Evolutionary conservation across 768 basidiomycete species (phyloP), one percentile per base, ranked within the genome.

Genomic region (Mycena sanguinolenta): DNA sequence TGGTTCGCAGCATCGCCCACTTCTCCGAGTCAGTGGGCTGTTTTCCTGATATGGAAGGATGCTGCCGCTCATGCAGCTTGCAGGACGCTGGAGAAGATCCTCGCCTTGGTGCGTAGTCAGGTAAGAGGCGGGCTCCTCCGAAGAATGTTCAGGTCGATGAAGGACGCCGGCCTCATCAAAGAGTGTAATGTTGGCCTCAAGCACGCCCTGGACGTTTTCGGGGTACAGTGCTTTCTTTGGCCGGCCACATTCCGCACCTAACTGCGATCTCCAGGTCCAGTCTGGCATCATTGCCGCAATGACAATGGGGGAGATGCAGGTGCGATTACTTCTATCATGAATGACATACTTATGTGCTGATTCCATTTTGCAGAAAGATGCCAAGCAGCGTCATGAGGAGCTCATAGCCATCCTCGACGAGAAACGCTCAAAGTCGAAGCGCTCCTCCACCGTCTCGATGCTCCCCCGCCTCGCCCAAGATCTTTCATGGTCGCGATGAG

Each of bases 361-460:
- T 25, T 34, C 25, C 61, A 8, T 64, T 36, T n/a, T 27, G 21
- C 54, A 72, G 72, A 70, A 64, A 60, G 72, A 73, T 25, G 60
- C 65, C 21, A 59, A 44, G 27, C 19, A 32, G 61, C 55, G 65
- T 25, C 69, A 73, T 49, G 65, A 70, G 25, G 69, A 73, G 46
- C 60, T 73, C 28, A 65, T 73, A 34, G 28, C 49, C 23, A 73
- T 73, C 62, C 69, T 73, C 57, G 59, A 66, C 13, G 57, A 70
- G 44, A 69, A 59, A 60, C 59, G 44, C 50, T 46, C 67, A 16
- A 25, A 8, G 21, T 19, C 42, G 5, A 49, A 49, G 42, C 60
- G 32, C n/a, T 21, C 44, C 44, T 55, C 53, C 13, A 34, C 28
- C 34, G 52, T 53, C 28, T 39, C 70, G 21, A 34, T 71, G 32